Conservation (phyloP, 2,329 filamentous ascomycete species). For the Botrytis fragariae region DNA sequence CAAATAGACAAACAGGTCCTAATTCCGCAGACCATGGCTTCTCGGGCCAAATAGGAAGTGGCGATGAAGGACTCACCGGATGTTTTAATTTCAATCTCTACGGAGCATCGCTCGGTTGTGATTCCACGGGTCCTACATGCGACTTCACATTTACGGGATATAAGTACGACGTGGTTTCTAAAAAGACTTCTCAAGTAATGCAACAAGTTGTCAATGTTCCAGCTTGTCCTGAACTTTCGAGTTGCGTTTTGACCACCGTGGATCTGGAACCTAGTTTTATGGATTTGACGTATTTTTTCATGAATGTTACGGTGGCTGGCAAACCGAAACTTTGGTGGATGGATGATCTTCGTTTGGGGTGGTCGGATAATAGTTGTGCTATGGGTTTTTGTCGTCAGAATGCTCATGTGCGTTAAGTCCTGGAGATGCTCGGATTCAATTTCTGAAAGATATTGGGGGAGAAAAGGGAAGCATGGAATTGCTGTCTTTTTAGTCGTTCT, state of each 20-base stretch:
- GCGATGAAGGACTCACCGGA: constrained; percentile 31
- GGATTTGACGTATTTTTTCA: constrained; percentile 42
- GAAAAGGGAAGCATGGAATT: too few species aligned
- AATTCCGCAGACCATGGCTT: constrained; percentile 35
- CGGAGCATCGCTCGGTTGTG: constrained; percentile 42
- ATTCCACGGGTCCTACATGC: constrained; percentile 39
- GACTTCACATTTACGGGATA: constrained; percentile 42
- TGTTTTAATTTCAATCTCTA: constrained; percentile 42
- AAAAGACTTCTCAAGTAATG: constrained; percentile 29
- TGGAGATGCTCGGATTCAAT: too few species aligned
- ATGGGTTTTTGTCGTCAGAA: constrained; percentile 41
- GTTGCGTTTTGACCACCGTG: constrained; percentile 38
- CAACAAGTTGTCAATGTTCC: constrained; percentile 32
- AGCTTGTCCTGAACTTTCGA: constrained; percentile 35
- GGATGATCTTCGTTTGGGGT: constrained; percentile 46
- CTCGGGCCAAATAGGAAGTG: constrained; percentile 34
- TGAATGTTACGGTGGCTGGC: constrained; percentile 43
- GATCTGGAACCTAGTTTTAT: constrained; percentile 34
- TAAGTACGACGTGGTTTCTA: constrained; percentile 31
- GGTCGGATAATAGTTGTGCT: constrained; percentile 45
- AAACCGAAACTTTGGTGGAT: constrained; percentile 46
- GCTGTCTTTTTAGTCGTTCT: too few species aligned
- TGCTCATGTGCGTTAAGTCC: constrained; percentile 23
- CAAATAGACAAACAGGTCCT: constrained; percentile 22
- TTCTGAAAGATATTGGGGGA: neutral